Evolutionary conservation across 805 yeast species (phyloP), one percentile per base, ranked within the genome.

Genomic region (Saturnispora galanensis): DNA sequence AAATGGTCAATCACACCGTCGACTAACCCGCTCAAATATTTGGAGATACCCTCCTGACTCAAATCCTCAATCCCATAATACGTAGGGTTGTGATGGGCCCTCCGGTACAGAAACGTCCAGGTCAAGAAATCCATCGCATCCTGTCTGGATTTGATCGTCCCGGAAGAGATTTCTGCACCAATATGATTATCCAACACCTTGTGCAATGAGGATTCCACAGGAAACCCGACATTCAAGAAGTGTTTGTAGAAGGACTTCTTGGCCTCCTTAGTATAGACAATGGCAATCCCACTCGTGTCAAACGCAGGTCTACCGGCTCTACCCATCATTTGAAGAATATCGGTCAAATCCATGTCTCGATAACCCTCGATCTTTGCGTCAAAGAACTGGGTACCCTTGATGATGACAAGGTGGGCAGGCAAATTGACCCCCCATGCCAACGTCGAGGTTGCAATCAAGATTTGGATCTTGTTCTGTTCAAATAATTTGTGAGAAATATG

Each of bases 351-450:
- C 90, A 83, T 84, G 55, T 83, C 90, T 52, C 76, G 70, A 58
- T 83, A 84, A 1, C 73, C 84, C 57, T 81, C 85, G 39, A 76
- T 76, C 58, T 77, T 68, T 32, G 79, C 67, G 58, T 76, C 81
- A 54, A 75, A 76, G 52, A 74, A 76, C 54, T 76, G 81, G 0
- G 93, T 83, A 28, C 90, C 90, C 60, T 83, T 83, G 52, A 83
- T 80, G 37, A 83, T 75, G 12, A 83, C 93, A 52, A 83, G 65
- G 62, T 82, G 83, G 0, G 93, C 90, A 1, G 90, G 90, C 50
- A 84, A 68, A 54, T 83, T 84, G 39, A 84, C 90, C 62, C 90
- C 90, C 90, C 90, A 84, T 0, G 93, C 90, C 50, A 84, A 69
- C 1, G 90, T 84, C n/a, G 87, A 79, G 0, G 93, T 83, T 1